phyloP scores from a whole-genome alignment of 2,329 filamentous ascomycete species.

The Alternaria sp. region DNA sequence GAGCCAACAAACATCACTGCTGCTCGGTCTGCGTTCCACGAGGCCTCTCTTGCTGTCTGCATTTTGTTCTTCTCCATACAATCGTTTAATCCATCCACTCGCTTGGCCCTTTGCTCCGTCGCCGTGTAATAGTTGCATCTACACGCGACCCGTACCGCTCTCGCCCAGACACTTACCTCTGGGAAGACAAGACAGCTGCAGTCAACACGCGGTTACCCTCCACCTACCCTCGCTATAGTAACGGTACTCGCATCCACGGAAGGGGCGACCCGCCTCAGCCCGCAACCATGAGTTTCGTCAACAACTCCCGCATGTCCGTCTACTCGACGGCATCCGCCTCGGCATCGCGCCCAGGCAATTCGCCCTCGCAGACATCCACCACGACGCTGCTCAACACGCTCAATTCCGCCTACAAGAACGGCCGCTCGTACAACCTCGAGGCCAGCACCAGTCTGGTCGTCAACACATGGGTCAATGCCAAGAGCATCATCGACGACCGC shows the following conservation, averaged over 20 bases:
- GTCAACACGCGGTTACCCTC: conserved; percentile 25
- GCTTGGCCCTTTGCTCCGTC: conserved; percentile 20
- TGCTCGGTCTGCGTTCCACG: conserved; percentile 19
- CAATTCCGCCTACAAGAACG: conserved; percentile 84
- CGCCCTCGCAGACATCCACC: conserved; percentile 83
- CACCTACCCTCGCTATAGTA: conserved; percentile 8
- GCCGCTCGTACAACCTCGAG: conserved; percentile 84
- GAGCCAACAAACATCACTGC: conserved; percentile 23
- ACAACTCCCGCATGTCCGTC: conserved; percentile 65
- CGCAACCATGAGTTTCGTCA: conserved; percentile 57
- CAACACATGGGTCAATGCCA: conserved; percentile 91
- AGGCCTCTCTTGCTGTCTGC: conserved; percentile 19
- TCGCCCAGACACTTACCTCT: background rate
- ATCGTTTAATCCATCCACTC: conserved; percentile 34
- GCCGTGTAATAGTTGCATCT: background rate
- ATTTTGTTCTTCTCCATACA: conserved; percentile 35
- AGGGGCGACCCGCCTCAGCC: conserved; percentile 35
- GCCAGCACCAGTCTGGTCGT: conserved; percentile 89
- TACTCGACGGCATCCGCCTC: conserved; percentile 67
- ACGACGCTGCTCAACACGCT: conserved; percentile 91
- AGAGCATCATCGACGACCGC: conserved; percentile 72
- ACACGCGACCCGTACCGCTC: background rate
- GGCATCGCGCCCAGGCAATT: conserved; percentile 62
- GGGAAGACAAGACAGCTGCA: conserved; percentile 16
- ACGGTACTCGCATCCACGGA: conserved; percentile 14